Base-by-base conservation (phyloP, 495 filamentous ascomycete genomes). In the Hypoxylon fuscum region DNA sequence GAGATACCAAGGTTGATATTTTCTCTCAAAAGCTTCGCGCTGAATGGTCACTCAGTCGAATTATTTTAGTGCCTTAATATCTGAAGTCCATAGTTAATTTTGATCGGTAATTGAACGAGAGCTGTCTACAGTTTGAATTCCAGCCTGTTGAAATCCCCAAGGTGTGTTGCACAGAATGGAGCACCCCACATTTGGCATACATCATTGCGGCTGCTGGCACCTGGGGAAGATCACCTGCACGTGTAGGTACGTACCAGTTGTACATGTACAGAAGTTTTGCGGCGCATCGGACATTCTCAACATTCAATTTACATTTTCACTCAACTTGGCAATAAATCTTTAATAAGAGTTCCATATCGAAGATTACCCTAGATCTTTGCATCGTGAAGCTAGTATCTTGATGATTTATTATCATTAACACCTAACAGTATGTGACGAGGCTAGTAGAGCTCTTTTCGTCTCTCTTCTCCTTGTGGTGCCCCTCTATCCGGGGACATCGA, bases 401-500 rank as follows among this genome's bases (percentile, higher is more conserved):
- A 40, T 12, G 34, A 42, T 40, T 64, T 12, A 1, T 25, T 22
- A 48, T 52, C 25, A 7, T 50, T 21, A 4, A 23, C 31, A 43
- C 10, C 35, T 55, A 35, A 35, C 41, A 46, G 48, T 34, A 64
- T 64, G 55, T 34, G 48, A 34, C 40, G 35, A 47, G 15, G 42
- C 25, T 54, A 50, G 45, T 37, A 35, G 25, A 43, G 27, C 20
- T 31, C 12, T 11, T 27, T 35, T 43, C 32, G 34, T 48, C 22
- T 57, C 48, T 27, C 29, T 12, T 43, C 46, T 32, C 1, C 37
- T 29, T 25, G 21, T 2, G n/a, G 46, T 61, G 51, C 62, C 62
- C 62, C 62, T 66, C 62, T 47, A 37, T 48, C 56, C 56, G 50
- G 55, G 48, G 53, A 57, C 57, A 57, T 43, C 27, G 37, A 55